Evolutionary conservation across 2,329 filamentous ascomycete genomes (phyloP), one percentile per base, ranked within the genome.

Genomic region (Orbilia quercus): DNA sequence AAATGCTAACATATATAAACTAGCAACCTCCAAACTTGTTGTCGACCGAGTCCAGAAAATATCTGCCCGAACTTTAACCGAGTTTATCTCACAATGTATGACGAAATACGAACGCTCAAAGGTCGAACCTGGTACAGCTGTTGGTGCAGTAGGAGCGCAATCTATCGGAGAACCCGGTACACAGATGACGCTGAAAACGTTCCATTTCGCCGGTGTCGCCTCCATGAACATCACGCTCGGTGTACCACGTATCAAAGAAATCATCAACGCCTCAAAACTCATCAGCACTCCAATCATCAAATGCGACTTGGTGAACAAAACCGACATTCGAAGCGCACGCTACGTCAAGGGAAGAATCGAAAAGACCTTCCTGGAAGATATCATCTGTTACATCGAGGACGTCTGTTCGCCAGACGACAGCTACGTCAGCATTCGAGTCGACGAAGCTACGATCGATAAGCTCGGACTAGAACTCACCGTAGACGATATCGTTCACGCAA

Each of bases 231-330:
- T 99, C 79, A 99, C 95, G 0, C 92, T 97, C 79, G 95, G 95
- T 91, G 95, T 99, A 5, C 95, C 95, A 0, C 94, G 95, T 89
- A 99, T 99, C 84, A 99, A 99, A 83, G 95, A 99, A 84, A 99
- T 99, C 77, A 99, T 99, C 88, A 99, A 99, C 82, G 95, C 95
- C 4, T 96, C 92, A 7, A 96, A 92, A 80, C 84, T 85, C 54
- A 99, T 99, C 81, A 96, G 91, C 80, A 99, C 95, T 0, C 95
- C 95, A 0, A 90, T 99, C 79, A 96, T 99, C 77, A 88, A 87
- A 4, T 98, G 95, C 78, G 89, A 91, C 2, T 84, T 98, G 3
- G 85, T 91, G 75, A 95, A 92, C 79, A 87, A 89, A 72, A 83
- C 86, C 63, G 87, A 90, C 76, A 88, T 95, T 62, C 86, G 89